These are phyloP conservation scores for Acer campestre DNA, from an alignment of 345 rosid genomes.

Conservation along the genomic window DNA sequence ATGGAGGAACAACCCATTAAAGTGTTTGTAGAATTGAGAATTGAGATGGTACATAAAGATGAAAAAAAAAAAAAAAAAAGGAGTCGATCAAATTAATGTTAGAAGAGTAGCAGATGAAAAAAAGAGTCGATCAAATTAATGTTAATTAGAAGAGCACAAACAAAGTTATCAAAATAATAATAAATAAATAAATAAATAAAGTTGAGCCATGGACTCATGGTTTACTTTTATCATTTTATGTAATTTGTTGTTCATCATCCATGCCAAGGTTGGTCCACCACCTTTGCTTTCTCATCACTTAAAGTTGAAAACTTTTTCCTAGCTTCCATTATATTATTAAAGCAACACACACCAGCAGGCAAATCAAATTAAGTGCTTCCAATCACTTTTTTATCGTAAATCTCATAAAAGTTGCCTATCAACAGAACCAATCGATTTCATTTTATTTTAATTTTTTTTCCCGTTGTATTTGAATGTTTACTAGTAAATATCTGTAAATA, in stretches of 20 bases:
- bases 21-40: too few species aligned
- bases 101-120: background rate
- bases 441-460: background rate
- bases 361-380: background rate
- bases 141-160: too few species aligned
- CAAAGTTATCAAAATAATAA: too few species aligned
- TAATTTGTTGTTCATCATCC: background rate
- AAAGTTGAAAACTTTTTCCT: slow-evolving; percentile 1
- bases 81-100: background rate
- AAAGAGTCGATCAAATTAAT: too few species aligned
- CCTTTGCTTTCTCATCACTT: slow-evolving; percentile 15
- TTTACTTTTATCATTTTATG: background rate
- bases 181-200: too few species aligned
- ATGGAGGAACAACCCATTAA: background rate
- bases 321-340: slow-evolving; percentile 4
- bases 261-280: background rate
- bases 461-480: too few species aligned
- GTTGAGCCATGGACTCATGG: background rate
- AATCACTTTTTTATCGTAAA: background rate
- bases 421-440: background rate
- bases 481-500: too few species aligned
- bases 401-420: background rate
- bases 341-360: background rate
- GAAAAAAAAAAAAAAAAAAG: background rate
- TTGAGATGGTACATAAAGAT: background rate